Evolutionary conservation across 2,329 filamentous ascomycete genomes (phyloP).

Genomic region (Triangularia setosa): DNA sequence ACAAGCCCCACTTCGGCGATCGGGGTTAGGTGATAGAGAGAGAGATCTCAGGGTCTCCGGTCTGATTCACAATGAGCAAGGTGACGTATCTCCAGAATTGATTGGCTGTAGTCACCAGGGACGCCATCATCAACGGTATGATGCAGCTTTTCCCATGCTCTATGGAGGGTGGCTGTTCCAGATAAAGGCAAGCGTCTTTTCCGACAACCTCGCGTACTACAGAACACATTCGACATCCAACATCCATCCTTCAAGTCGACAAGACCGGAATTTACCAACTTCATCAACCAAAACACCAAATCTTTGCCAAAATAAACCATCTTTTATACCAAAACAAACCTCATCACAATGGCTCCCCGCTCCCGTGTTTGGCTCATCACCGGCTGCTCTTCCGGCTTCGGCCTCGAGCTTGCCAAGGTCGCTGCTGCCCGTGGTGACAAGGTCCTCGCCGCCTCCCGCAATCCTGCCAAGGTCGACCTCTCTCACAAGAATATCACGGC

Average conservation of each 20-base stretch:
- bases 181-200: not conserved
- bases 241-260: not conserved
- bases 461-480: constrained; percentile 4
- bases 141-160: not conserved
- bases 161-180: not conserved
- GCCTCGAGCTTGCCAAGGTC: constrained; percentile 10
- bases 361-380: constrained; percentile 20
- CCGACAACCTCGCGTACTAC: not conserved
- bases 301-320: no score
- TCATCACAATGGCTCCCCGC: constrained; percentile 7
- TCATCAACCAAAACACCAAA: not conserved
- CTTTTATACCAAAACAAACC: no score
- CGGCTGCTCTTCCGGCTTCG: constrained; percentile 21
- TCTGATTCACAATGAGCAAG: not conserved
- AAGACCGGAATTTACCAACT: not conserved
- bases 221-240: no score
- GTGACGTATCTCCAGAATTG: not conserved
- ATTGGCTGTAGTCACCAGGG: not conserved
- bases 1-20: not conserved
- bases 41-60: not conserved
- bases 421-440: constrained; percentile 16
- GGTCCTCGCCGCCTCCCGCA: constrained; percentile 19
- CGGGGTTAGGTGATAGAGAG: not conserved
- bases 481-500: constrained; percentile 7
- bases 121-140: not conserved